Conservation (phyloP, 495 filamentous ascomycete species). For the Aspergillus bridgeri region DNA sequence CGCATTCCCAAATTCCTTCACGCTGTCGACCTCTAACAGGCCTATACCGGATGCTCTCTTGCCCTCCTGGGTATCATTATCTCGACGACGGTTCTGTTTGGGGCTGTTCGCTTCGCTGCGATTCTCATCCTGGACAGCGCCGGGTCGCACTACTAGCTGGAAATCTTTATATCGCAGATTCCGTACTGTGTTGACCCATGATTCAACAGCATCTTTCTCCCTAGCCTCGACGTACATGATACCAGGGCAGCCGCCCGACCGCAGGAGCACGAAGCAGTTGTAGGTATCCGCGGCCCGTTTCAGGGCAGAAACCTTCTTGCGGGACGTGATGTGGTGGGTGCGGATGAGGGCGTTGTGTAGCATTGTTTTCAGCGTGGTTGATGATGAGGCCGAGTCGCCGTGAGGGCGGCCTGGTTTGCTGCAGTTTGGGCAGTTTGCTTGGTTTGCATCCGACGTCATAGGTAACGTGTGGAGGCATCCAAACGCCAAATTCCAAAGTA, state of each 20-base stretch:
- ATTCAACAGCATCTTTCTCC: slow-evolving; percentile 45
- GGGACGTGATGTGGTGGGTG: slow-evolving; percentile 80
- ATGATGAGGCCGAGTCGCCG: too few species aligned
- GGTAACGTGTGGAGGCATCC: too few species aligned
- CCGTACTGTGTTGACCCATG: slow-evolving; percentile 56
- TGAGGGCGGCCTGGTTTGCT: neutral
- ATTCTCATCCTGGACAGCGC: slow-evolving; percentile 18
- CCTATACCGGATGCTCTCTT: slow-evolving; percentile 11
- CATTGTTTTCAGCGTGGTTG: slow-evolving; percentile 19
- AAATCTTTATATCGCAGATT: slow-evolving; percentile 50
- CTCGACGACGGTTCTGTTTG: neutral
- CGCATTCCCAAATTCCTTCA: slow-evolving; percentile 44
- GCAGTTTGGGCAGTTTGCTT: neutral
- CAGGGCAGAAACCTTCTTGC: slow-evolving; percentile 67
- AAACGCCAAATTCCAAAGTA: too few species aligned
- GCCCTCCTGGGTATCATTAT: neutral
- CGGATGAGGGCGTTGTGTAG: slow-evolving; percentile 62
- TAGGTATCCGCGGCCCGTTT: slow-evolving; percentile 57
- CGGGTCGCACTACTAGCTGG: slow-evolving; percentile 41
- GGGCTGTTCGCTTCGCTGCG: neutral
- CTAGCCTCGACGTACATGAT: slow-evolving; percentile 74
- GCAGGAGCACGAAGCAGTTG: slow-evolving; percentile 58
- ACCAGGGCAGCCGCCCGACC: slow-evolving; percentile 64
- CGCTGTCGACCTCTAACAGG: slow-evolving; percentile 37
- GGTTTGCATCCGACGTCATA: neutral